Percentiles rank a stretch among this genome's conserved stretches.
Evolutionary conservation across 345 rosid species (phyloP).

Genomic region (Acer campestre): DNA sequence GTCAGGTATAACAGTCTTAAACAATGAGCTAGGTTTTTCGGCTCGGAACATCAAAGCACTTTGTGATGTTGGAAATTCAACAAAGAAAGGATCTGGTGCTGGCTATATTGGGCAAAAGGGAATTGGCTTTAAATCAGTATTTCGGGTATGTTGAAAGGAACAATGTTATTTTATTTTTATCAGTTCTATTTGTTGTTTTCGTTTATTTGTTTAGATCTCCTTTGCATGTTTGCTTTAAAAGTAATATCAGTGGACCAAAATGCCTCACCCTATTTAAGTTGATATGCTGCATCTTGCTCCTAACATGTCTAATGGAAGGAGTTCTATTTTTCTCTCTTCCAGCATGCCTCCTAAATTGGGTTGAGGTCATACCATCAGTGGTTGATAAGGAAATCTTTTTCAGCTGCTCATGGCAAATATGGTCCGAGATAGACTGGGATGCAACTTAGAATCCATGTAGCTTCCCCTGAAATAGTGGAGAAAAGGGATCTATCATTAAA

Average conservation of each 20-base stretch:
- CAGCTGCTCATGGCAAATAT: not conserved
- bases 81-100: slow-evolving; percentile 75
- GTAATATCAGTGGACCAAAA: not conserved
- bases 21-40: slow-evolving; percentile 88
- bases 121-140: slow-evolving; percentile 98
- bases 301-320: not conserved
- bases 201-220: not conserved
- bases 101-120: slow-evolving; percentile 98
- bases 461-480: not conserved
- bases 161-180: not conserved
- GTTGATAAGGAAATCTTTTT: not conserved
- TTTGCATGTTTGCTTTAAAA: not conserved
- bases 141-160: slow-evolving; percentile 64
- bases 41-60: slow-evolving; percentile 87
- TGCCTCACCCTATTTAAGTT: not conserved
- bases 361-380: not conserved
- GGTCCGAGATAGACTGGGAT: not conserved
- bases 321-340: not conserved
- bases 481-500: not conserved
- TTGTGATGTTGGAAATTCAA: slow-evolving; percentile 94
- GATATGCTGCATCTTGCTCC: not conserved
- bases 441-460: not conserved
- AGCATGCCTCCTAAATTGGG: not conserved
- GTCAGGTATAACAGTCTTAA: slow-evolving; percentile 68
- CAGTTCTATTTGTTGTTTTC: not conserved